Conservation (phyloP, 1,139 yeast genomes). For the Saccharomyces pastorianus region DNA sequence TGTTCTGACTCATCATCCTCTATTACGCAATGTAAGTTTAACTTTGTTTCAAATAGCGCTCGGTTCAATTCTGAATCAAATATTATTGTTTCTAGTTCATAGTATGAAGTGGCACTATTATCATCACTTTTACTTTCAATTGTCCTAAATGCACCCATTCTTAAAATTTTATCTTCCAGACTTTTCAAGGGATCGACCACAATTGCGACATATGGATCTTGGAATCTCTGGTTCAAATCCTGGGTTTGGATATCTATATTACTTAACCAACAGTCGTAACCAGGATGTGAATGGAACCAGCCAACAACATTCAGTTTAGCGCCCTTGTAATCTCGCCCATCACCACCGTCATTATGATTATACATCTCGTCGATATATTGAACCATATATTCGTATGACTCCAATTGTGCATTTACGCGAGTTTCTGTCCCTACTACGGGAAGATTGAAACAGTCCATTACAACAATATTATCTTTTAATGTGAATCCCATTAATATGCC, state of each 20-base stretch:
- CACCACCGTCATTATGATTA: constrained; percentile 29
- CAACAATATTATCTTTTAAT: constrained; percentile 49
- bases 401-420: constrained; percentile 87
- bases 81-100: constrained; percentile 57
- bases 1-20: constrained; percentile 8
- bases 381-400: constrained; percentile 93
- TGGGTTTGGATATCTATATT: constrained; percentile 90
- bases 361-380: constrained; percentile 60
- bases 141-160: constrained; percentile 89
- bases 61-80: constrained; percentile 51
- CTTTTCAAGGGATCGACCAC: constrained; percentile 82
- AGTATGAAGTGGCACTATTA: constrained; percentile 57
- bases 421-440: constrained; percentile 97
- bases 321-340: constrained; percentile 27
- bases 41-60: constrained; percentile 6
- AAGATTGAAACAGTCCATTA: constrained; percentile 74
- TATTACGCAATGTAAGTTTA: constrained; percentile 9
- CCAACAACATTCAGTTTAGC: constrained; percentile 62
- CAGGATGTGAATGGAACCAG: constrained; percentile 96
- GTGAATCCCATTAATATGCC: constrained; percentile 86
- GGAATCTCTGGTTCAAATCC: constrained; percentile 72
- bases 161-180: constrained; percentile 55
- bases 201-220: constrained; percentile 84
- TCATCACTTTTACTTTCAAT: constrained; percentile 56
- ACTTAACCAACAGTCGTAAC: constrained; percentile 90